These are phyloP conservation scores for Dioscorea zingiberensis DNA, from an alignment of 106 monocot species.

Conservation along the genomic window DNA sequence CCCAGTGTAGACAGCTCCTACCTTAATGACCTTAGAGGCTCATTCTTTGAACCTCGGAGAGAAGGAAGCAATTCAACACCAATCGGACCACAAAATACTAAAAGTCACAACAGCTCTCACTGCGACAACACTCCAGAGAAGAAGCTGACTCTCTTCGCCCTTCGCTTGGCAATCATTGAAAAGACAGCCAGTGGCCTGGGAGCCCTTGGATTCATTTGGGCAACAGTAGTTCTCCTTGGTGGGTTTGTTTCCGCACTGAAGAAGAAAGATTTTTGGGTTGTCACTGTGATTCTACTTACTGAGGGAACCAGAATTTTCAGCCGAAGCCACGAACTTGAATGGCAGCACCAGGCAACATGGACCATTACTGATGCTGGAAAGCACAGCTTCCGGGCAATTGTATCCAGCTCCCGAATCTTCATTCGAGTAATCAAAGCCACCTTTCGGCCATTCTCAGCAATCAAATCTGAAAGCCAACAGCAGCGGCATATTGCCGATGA, in stretches of 20 bases:
- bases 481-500: neutral
- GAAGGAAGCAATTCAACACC: neutral
- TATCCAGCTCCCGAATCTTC: conserved; percentile 3
- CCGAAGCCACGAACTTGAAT: conserved; percentile 55
- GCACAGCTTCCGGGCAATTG: conserved; percentile 3
- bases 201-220: conserved; percentile 51
- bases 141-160: conserved; percentile 15
- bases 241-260: conserved; percentile 30
- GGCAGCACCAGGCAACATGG: conserved; percentile 37
- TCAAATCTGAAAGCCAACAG: neutral
- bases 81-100: neutral
- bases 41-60: neutral
- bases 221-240: conserved; percentile 58
- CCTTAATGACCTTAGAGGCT: neutral
- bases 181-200: conserved; percentile 32
- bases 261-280: conserved; percentile 32
- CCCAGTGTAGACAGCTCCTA: neutral
- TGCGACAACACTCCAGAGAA: conserved; percentile 2
- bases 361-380: conserved; percentile 1
- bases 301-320: conserved; percentile 51
- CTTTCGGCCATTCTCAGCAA: conserved; percentile 2
- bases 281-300: conserved; percentile 46
- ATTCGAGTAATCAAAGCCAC: neutral
- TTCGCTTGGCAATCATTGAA: conserved; percentile 13
- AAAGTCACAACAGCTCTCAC: neutral